Evolutionary conservation across 2,329 filamentous ascomycete species (phyloP), one percentile per base, ranked within the genome.

Genomic region (Arthroderma uncinatum): DNA sequence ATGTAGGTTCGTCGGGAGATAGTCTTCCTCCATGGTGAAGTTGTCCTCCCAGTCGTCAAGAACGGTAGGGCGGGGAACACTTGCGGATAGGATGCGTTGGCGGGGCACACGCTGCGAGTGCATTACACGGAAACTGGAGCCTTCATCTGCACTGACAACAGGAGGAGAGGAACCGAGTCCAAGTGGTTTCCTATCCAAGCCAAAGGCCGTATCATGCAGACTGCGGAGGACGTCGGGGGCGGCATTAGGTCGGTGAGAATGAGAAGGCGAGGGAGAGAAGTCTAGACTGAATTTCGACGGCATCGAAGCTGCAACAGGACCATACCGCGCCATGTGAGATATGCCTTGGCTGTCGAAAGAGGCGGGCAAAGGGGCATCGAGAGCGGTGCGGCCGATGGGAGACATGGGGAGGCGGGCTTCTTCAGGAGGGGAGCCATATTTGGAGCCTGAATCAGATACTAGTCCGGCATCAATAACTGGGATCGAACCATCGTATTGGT

Each of bases 301-400:
- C 9, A 97, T 87, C 0, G 92, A 97, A 0, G 91, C 89, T 6
- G 92, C 91, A 71, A 94, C 90, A 0, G 91, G 89, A 0, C 88
- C 93, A 69, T 91, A 90, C 59, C 89, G 83, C 16, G 92, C 91
- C 61, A 89, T 90, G 69, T 92, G 88, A 9, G 91, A 96, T 55
- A 96, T 88, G 53, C 91, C 92, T 67, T 96, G 93, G 65, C 90
- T 95, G 72, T 97, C 93, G 70, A 97, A 96, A 0, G 92, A 97
- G 7, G 91, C 89, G 1, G 93, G 93, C 7, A 97, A 80, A 14
- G 89, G 90, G 1, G 90, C 93, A 73, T 97, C 92, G 61, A 96
- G 80, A 12, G 94, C 88, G n/a, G 88, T 93, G 64, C 78, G 79
- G 54, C 82, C 82, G 53, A 80, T 80, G 0, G 91, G 89, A 12